Conservation (phyloP, 371 early-diverging fungal species). For the Mortierella sp. region DNA sequence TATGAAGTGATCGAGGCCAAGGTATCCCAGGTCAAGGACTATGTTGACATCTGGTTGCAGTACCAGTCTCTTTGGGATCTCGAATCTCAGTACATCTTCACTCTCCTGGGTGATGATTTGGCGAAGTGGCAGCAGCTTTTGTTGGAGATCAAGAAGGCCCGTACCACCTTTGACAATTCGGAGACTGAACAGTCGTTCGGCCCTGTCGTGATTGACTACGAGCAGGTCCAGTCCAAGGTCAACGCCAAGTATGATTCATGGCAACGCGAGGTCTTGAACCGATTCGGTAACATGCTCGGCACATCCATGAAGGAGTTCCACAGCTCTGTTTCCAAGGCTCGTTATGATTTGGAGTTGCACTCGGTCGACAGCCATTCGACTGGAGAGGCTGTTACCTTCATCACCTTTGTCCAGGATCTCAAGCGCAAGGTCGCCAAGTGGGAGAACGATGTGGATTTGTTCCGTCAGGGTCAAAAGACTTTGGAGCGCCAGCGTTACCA, state of each 20-base stretch:
- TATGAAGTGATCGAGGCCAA: constrained; percentile 90
- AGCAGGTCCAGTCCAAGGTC: constrained; percentile 97
- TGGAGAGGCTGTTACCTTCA: constrained; percentile 93
- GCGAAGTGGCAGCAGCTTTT: constrained; percentile 95
- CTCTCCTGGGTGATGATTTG: constrained; percentile 92
- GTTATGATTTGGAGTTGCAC: constrained; percentile 91
- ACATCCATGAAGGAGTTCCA: constrained; percentile 90
- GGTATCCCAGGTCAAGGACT: constrained; percentile 83
- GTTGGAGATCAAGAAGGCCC: constrained; percentile 94
- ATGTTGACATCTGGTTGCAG: constrained; percentile 95
- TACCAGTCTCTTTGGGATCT: constrained; percentile 99
- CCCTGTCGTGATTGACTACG: constrained; percentile 92
- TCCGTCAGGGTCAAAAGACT: constrained; percentile 93
- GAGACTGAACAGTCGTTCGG: constrained; percentile 93
- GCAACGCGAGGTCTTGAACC: constrained; percentile 96
- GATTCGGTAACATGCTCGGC: constrained; percentile 90
- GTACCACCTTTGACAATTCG: constrained; percentile 96
- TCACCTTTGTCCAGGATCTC: constrained; percentile 97
- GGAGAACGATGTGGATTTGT: constrained; percentile 87
- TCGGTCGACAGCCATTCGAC: constrained; percentile 89
- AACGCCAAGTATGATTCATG: constrained; percentile 98
- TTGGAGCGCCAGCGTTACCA: constrained; percentile 95
- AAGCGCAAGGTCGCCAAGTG: constrained; percentile 90
- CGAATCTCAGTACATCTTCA: constrained; percentile 86
- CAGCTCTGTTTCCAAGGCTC: constrained; percentile 80